phyloP scores from a whole-genome alignment of 2,329 filamentous ascomycete genomes.

The Phoma herbarum region DNA sequence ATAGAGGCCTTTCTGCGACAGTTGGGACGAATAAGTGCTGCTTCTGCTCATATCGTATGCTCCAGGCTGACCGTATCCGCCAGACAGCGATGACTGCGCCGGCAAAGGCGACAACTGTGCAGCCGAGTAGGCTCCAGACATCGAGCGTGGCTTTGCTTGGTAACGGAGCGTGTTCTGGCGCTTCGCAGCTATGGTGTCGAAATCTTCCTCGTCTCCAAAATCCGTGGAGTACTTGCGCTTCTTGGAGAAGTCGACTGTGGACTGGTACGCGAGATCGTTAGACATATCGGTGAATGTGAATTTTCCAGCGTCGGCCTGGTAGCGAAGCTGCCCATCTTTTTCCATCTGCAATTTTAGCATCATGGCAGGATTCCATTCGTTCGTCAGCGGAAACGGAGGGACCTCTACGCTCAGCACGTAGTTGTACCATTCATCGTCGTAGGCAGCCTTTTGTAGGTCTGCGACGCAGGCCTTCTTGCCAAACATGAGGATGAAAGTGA shows the following conservation, averaged over 20 bases:
- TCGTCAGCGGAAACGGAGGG: constrained; percentile 69
- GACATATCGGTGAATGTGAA: constrained; percentile 68
- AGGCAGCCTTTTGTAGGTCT: constrained; percentile 68
- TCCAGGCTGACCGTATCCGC: constrained; percentile 47
- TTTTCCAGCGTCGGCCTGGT: constrained; percentile 64
- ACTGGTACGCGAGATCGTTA: constrained; percentile 43
- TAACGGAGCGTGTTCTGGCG: constrained; percentile 51
- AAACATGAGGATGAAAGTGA: constrained; percentile 73
- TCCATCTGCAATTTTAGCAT: constrained; percentile 69
- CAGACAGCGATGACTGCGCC: constrained; percentile 48
- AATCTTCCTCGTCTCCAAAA: constrained; percentile 39
- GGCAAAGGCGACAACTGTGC: constrained; percentile 51
- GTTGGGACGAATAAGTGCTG: constrained; percentile 40
- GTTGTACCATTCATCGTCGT: constrained; percentile 68
- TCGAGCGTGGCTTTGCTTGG: constrained; percentile 43
- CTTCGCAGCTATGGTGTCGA: constrained; percentile 45
- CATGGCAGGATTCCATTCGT: constrained; percentile 64
- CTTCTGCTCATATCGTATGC: constrained; percentile 52
- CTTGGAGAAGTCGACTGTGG: constrained; percentile 38
- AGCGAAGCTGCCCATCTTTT: constrained; percentile 60
- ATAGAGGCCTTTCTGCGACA: constrained; percentile 49
- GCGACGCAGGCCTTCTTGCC: constrained; percentile 78
- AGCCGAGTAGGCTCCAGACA: constrained; percentile 45
- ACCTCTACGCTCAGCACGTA: constrained; percentile 78
- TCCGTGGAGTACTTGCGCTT: constrained; percentile 49